Conservation (phyloP, 108 stramenopile species). For the Fragilariopsis cylindrus region DNA sequence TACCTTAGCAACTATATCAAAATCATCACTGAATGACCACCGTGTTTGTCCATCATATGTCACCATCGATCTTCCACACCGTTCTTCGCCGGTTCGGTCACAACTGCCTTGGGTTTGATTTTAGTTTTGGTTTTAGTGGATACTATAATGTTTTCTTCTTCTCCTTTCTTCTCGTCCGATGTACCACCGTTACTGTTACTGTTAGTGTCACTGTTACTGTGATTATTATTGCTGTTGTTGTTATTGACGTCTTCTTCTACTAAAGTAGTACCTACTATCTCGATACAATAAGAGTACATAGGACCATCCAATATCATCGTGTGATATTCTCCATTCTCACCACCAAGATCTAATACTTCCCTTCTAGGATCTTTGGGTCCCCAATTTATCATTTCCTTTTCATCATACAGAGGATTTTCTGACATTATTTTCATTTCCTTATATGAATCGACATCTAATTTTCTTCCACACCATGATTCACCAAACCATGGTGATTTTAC, state of each 20-base stretch:
- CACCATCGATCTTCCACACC: slow-evolving; percentile 9
- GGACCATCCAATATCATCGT: slow-evolving; percentile 51
- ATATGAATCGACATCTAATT: slow-evolving; percentile 30
- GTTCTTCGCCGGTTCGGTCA: background rate
- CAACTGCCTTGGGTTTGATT: background rate
- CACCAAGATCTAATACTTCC: slow-evolving; percentile 40
- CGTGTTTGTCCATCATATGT: slow-evolving; percentile 10
- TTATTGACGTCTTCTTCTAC: background rate
- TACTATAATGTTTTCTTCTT: no score
- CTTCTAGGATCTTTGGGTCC: background rate
- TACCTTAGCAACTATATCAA: background rate
- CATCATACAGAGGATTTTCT: background rate
- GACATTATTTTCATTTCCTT: slow-evolving; percentile 34
- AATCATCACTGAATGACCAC: background rate
- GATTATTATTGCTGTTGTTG: background rate
- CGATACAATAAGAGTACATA: slow-evolving; percentile 28
- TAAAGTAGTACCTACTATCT: background rate
- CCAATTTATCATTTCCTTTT: background rate
- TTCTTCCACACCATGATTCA: slow-evolving; percentile 39
- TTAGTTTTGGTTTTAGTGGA: background rate
- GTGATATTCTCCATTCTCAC: slow-evolving; percentile 58
- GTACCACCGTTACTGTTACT: background rate
- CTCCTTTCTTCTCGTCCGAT: no score
- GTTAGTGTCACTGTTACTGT: background rate
- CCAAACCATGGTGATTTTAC: slow-evolving; percentile 52